Percentiles rank a stretch among this genome's conserved stretches.
Conservation (phyloP, 2,329 filamentous ascomycete species). For the Claviceps cyperi region DNA sequence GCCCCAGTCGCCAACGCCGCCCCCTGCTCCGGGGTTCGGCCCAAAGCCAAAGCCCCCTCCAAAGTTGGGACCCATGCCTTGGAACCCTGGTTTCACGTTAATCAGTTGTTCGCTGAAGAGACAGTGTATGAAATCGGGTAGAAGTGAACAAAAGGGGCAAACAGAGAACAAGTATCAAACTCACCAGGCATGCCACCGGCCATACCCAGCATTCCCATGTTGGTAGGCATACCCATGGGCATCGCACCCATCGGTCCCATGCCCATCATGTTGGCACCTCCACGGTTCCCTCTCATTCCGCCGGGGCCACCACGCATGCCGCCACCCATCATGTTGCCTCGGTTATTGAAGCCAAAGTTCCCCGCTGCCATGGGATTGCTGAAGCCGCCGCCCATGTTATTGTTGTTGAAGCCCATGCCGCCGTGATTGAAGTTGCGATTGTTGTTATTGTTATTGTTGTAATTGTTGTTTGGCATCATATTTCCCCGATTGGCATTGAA, state of each 20-base stretch:
- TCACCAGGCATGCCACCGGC: slow-evolving; percentile 23
- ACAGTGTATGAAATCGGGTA: too few relatives aligned
- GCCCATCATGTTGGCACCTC: slow-evolving; percentile 36
- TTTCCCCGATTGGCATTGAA: slow-evolving; percentile 29
- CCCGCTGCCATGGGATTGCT: slow-evolving; percentile 38
- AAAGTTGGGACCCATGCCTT: slow-evolving; percentile 55
- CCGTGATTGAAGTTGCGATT: slow-evolving; percentile 28
- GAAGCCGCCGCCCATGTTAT: slow-evolving; percentile 29
- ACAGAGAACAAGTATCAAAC: slow-evolving; percentile 2
- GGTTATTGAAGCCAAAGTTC: slow-evolving; percentile 34
- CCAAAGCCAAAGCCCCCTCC: slow-evolving; percentile 56
- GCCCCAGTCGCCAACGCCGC: slow-evolving; percentile 45
- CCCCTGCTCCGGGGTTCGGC: slow-evolving; percentile 27
- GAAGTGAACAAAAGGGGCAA: too few relatives aligned
- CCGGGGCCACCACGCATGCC: slow-evolving; percentile 33
- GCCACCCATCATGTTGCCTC: slow-evolving; percentile 22
- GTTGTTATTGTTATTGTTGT: slow-evolving; percentile 23
- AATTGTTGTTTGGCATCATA: slow-evolving; percentile 25
- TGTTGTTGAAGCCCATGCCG: slow-evolving; percentile 30
- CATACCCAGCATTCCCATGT: slow-evolving; percentile 41
- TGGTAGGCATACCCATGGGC: slow-evolving; percentile 45
- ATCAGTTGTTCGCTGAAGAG: background rate
- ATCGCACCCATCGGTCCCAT: slow-evolving; percentile 33
- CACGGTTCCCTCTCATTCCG: slow-evolving; percentile 35
- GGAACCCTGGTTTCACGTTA: slow-evolving; percentile 39